phyloP scores from a whole-genome alignment of 2,329 filamentous ascomycete genomes.

The Apiospora marii region DNA sequence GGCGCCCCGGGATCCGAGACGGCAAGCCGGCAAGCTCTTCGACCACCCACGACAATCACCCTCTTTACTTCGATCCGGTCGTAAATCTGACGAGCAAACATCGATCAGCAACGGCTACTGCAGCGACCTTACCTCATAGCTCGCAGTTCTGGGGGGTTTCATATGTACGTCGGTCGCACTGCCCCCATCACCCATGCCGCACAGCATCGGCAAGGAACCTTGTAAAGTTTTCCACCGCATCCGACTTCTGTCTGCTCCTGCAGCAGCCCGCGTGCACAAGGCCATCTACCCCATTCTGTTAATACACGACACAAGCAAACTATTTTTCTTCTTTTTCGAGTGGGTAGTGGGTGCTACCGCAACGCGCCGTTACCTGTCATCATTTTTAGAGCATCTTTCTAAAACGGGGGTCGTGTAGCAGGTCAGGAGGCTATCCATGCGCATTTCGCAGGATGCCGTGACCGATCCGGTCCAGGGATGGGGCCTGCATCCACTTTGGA shows the following conservation, averaged over 20 bases:
- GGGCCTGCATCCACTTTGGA: background rate
- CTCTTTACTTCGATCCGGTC: too few species aligned
- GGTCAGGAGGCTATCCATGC: background rate
- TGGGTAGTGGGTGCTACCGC: background rate
- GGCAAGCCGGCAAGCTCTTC: too few species aligned
- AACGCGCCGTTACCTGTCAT: slow-evolving; percentile 7
- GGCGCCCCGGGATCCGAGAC: too few species aligned
- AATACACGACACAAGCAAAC: slow-evolving; percentile 4
- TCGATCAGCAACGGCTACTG: background rate
- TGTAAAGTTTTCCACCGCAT: background rate
- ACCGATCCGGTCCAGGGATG: background rate
- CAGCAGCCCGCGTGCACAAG: background rate
- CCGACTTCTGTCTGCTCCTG: background rate
- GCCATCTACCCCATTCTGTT: background rate
- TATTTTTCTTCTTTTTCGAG: too few species aligned
- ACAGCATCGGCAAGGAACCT: background rate
- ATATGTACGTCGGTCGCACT: background rate
- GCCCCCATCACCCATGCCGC: background rate
- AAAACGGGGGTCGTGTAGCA: background rate
- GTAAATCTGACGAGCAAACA: too few species aligned
- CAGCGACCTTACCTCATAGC: background rate
- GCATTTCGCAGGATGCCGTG: background rate
- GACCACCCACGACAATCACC: too few species aligned
- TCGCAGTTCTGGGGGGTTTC: background rate
- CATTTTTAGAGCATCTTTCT: background rate